Percentiles rank a stretch among this genome's conserved stretches.
Evolutionary conservation across 2,329 filamentous ascomycete species (phyloP).

Genomic region (Myriosclerotinia duriaeana): DNA sequence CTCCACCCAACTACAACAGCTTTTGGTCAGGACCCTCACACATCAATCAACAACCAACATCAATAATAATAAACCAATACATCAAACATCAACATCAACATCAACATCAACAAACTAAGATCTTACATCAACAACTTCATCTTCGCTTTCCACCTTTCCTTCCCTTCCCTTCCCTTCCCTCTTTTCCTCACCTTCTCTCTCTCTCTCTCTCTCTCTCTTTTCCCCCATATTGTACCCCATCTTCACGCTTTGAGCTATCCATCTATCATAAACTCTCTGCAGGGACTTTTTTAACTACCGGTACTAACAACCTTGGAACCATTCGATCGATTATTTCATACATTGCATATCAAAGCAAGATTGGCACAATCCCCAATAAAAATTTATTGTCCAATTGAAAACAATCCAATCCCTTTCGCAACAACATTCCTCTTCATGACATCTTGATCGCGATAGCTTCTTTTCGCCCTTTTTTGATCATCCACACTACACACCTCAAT

Average conservation of each 20-base stretch:
- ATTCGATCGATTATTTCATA: conserved; percentile 16
- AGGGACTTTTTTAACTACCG: conserved; percentile 7
- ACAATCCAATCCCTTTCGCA: background rate
- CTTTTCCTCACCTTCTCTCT: conserved; percentile 21
- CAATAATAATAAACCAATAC: too few species aligned
- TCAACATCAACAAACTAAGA: background rate
- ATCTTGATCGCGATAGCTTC: conserved; percentile 35
- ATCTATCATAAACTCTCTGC: conserved; percentile 8
- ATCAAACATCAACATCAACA: conserved; percentile 4
- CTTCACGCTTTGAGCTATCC: conserved; percentile 17
- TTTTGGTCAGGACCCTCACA: conserved; percentile 8
- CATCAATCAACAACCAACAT: too few species aligned
- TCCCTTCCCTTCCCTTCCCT: too few species aligned
- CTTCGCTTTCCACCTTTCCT: conserved; percentile 19
- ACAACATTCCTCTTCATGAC: conserved; percentile 14
- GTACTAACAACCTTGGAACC: too few species aligned
- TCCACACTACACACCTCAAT: background rate
- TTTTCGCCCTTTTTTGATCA: conserved; percentile 5
- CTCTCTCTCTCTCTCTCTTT: too few species aligned
- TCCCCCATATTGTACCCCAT: conserved; percentile 23
- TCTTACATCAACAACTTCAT: conserved; percentile 26
- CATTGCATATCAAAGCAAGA: conserved; percentile 20
- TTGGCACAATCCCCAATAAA: conserved; percentile 12
- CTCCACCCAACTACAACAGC: background rate
- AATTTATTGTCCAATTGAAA: conserved; percentile 2